Base-by-base conservation (phyloP, 805 yeast genomes). In the Sugiyamaella marilandica region DNA sequence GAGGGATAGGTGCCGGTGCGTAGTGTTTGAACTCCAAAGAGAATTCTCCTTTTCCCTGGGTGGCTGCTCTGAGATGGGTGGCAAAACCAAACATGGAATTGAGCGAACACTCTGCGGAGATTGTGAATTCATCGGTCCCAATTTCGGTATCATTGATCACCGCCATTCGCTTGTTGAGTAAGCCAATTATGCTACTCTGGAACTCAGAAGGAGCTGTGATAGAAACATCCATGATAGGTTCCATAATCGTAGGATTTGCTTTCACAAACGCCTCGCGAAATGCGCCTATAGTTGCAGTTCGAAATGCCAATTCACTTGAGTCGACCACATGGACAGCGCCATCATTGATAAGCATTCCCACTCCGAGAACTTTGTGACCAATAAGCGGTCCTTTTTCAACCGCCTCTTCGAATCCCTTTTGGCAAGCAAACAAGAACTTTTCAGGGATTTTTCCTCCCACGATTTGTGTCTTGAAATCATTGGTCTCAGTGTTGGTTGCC, bases 41-140 rank as follows among this genome's bases (percentile, higher is more conserved):
- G 71, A 94, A 94, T 74, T 95, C 98, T 65, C 99, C 99, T 70
- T 94, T 94, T 73, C 99, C 99, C 73, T 94, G 99, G 13, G 99
- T 92, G 55, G 87, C 83, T 18, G 99, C 98, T 77, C 99, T 85
- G 67, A 94, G 78, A 24, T 88, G 82, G 8, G 98, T 87, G 7
- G 98, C 96, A 67, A 94, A 88, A 36, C 99, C 99, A 70, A 94
- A 94, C 89, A 94, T 82, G 57, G 87, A 81, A 75, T 91, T 91
- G 73, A 94, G 81, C n/a, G 98, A 86, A 75, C 98, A 92, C 70
- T 94, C 98, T 32, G 97, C 95, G 52, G 82, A 80, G 56, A 94
- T 82, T 10, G 95, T 87, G 73, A 94, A 92, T 69, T 94, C 99
- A 62, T 94, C 99, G 53, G 85, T 83, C 29, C 90, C 92, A 67